phyloP scores from a whole-genome alignment of 352 stramenopile genomes.

The Globisporangium recalcitrans region DNA sequence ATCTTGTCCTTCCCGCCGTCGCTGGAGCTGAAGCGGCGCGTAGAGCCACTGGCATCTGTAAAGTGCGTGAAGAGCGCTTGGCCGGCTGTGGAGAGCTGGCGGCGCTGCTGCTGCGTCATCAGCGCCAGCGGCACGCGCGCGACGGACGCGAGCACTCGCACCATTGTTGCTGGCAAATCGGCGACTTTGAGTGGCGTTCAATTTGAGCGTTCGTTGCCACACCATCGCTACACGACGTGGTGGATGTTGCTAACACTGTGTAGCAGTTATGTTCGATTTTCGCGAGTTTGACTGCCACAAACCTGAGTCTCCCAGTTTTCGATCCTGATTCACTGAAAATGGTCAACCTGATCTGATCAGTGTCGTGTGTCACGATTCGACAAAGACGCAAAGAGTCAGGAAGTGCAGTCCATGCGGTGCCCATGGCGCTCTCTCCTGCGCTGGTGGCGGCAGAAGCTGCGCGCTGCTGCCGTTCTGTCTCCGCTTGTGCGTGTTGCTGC shows the following conservation, averaged over 20 bases:
- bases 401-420: neutral
- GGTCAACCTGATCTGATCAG: neutral
- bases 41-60: neutral
- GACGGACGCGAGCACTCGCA: constrained; percentile 3
- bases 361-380: neutral
- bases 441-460: neutral
- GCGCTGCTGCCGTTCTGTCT: too few relatives aligned
- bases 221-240: neutral
- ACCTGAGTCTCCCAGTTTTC: neutral
- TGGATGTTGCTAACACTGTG: too few relatives aligned
- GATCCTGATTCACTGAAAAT: neutral
- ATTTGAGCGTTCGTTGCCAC: neutral
- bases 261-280: too few relatives aligned
- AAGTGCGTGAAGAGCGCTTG: neutral
- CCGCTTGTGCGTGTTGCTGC: neutral
- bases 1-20: constrained; percentile 16
- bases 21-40: constrained; percentile 18
- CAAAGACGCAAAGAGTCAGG: neutral
- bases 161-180: constrained; percentile 3
- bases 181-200: neutral
- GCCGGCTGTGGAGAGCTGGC: neutral
- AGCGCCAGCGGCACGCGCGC: neutral
- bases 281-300: neutral
- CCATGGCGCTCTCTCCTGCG: neutral
- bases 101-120: constrained; percentile 1